Base-by-base conservation (phyloP, 2,329 filamentous ascomycete species). In the Cercospora beticola region DNA sequence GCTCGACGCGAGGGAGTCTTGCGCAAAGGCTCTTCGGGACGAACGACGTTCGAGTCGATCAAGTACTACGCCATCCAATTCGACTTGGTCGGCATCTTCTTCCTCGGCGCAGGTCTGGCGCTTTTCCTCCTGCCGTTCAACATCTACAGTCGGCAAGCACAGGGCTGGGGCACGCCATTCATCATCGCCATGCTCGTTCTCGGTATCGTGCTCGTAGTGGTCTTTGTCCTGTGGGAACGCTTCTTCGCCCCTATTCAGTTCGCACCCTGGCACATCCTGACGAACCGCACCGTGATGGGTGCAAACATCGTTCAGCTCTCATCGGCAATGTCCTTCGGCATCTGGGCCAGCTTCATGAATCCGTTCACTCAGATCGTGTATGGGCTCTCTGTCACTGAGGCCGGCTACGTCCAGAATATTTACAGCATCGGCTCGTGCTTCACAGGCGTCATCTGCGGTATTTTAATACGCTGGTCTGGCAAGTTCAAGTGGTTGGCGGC, bases 121-220 rank as follows among this genome's bases (percentile, higher is more conserved):
- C 79, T 91, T 8, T 87, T 93, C 74, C 81, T 92, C 16, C 84
- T 93, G 5, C 88, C 90, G 0, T 88, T 93, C 76, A 88, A 82
- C 14, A 82, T 93, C 46, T 64, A 64, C 46, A 54, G 12, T n/a
- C 62, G 43, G 14, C 62, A 64, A 36, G 10, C 76, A 69, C 21
- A 75, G 4, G 76, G 75, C 21, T 82, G 80, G 81, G 73, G 72
- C 5, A 76, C 78, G 0, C 70, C 72, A 2, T 78, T 79, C 69
- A 81, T 83, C 66, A 79, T 82, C 63, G 76, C 75, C 66, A 80
- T 81, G 75, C 75, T 82, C 14, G 76, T 82, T n/a, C 63, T 81
- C 10, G 81, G 81, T 5, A 66, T 81, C 62, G 33, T 77, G 4
- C 71, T 78, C n/a, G 76, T 83, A 46, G 72, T 79, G 7, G 72